Evolutionary conservation across 805 yeast genomes (phyloP).

Genomic region (Komagataella ulmi): DNA sequence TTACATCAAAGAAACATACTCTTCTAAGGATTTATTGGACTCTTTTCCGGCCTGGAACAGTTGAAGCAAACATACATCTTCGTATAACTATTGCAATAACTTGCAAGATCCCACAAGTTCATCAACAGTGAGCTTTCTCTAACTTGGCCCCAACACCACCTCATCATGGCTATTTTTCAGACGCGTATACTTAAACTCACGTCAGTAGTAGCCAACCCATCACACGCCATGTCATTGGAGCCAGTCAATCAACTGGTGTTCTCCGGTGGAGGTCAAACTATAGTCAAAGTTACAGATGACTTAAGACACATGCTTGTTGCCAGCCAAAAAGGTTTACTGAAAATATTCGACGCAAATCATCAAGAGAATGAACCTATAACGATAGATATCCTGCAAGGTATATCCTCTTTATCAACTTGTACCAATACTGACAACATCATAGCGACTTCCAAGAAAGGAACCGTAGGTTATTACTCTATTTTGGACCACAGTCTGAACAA

Average conservation of each 20-base stretch:
- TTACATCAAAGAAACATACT: not conserved
- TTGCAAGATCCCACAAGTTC: not conserved
- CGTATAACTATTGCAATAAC: not conserved
- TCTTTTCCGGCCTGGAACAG: not conserved
- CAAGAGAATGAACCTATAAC: slow-evolving; percentile 51
- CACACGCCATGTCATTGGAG: slow-evolving; percentile 9
- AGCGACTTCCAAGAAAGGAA: slow-evolving; percentile 29
- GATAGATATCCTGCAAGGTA: slow-evolving; percentile 32
- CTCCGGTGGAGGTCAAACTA: slow-evolving; percentile 13
- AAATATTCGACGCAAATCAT: slow-evolving; percentile 30
- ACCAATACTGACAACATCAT: slow-evolving; percentile 10
- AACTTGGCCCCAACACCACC: not conserved
- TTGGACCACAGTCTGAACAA: slow-evolving; percentile 2
- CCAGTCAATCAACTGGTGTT: slow-evolving; percentile 17
- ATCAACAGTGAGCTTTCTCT: not conserved
- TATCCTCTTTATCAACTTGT: slow-evolving; percentile 24
- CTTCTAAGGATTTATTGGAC: not conserved
- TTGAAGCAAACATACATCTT: not conserved
- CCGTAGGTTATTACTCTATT: slow-evolving; percentile 26
- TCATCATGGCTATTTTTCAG: not conserved
- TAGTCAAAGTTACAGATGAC: slow-evolving; percentile 10
- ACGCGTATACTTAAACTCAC: not conserved
- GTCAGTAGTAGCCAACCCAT: not conserved
- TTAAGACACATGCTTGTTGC: slow-evolving; percentile 30
- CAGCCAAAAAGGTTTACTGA: slow-evolving; percentile 40